These are phyloP conservation scores for Arabidopsis lyrata DNA, from an alignment of 441 rosid genomes.

Conservation along the genomic window DNA sequence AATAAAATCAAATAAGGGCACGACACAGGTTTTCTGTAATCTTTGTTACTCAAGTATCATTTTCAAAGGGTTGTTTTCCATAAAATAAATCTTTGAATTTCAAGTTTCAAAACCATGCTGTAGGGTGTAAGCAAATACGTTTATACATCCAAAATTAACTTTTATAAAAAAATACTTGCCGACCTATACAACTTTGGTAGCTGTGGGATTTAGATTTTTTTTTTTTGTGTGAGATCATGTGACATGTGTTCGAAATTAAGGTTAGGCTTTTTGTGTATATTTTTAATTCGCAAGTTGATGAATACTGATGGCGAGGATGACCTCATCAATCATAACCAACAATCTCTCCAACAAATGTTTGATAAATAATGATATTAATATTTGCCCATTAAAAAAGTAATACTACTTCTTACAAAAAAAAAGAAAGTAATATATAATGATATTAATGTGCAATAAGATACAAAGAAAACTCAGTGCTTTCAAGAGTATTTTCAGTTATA, in stretches of 20 bases:
- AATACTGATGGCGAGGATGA: slow-evolving; percentile 43
- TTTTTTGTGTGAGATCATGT: slow-evolving; percentile 39
- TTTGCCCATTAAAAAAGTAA: neutral
- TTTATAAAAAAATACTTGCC: slow-evolving; percentile 14
- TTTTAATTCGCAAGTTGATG: slow-evolving; percentile 39
- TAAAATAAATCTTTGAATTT: neutral
- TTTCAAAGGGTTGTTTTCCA: neutral
- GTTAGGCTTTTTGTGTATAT: slow-evolving; percentile 25
- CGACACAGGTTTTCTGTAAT: too few species aligned
- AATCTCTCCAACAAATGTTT: slow-evolving; percentile 44
- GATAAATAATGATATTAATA: slow-evolving; percentile 5
- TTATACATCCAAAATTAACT: neutral
- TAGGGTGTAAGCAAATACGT: slow-evolving; percentile 22
- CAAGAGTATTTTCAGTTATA: slow-evolving; percentile 21
- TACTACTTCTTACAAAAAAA: too few species aligned
- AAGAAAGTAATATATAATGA: neutral
- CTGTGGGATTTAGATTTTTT: slow-evolving; percentile 35
- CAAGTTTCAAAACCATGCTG: slow-evolving; percentile 1
- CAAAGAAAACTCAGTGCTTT: slow-evolving; percentile 33
- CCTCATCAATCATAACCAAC: slow-evolving; percentile 46
- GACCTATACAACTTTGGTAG: slow-evolving; percentile 33
- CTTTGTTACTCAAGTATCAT: neutral
- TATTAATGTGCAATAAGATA: slow-evolving; percentile 13
- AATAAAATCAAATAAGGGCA: too few species aligned
- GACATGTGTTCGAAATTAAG: slow-evolving; percentile 47